These are phyloP conservation scores for Lasiosphaeria hispida DNA, from an alignment of 495 filamentous ascomycete species.

Conservation along the genomic window DNA sequence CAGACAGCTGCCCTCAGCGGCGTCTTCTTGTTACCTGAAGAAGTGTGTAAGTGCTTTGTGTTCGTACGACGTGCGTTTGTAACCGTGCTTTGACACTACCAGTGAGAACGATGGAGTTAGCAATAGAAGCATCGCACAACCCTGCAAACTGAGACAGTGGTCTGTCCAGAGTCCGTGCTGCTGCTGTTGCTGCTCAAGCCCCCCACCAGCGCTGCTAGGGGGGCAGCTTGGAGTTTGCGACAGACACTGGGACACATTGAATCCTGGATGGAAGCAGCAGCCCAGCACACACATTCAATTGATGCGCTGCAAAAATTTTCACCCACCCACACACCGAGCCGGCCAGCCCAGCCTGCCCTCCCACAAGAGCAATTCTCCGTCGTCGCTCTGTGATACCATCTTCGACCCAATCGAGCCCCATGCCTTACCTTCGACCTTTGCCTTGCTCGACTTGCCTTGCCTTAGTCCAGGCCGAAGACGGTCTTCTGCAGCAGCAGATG, in stretches of 20 bases:
- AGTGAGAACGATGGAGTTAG: too few species aligned
- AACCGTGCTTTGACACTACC: too few species aligned
- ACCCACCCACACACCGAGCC: constrained; percentile 13
- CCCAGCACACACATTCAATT: neutral
- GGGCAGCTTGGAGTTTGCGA: neutral
- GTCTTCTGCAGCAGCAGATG: constrained; percentile 16
- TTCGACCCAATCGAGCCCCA: constrained; percentile 14
- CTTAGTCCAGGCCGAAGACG: constrained; percentile 16
- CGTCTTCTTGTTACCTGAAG: constrained; percentile 10
- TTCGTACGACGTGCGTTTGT: neutral
- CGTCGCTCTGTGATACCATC: constrained; percentile 16
- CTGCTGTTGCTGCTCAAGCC: too few species aligned
- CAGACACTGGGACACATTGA: neutral
- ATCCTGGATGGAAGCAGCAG: too few species aligned
- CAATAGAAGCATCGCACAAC: too few species aligned
- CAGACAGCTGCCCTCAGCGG: neutral
- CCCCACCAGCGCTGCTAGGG: too few species aligned
- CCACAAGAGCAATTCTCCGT: constrained; percentile 10
- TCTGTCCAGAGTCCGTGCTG: neutral
- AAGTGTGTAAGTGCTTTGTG: constrained; percentile 12
- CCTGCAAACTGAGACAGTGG: too few species aligned
- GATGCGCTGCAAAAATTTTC: constrained; percentile 21
- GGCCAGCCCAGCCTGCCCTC: neutral
- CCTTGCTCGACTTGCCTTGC: constrained; percentile 11
- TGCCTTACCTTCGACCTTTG: constrained; percentile 10